Evolutionary conservation across 768 basidiomycete genomes (phyloP).

Genomic region (Lactarius tabidus): DNA sequence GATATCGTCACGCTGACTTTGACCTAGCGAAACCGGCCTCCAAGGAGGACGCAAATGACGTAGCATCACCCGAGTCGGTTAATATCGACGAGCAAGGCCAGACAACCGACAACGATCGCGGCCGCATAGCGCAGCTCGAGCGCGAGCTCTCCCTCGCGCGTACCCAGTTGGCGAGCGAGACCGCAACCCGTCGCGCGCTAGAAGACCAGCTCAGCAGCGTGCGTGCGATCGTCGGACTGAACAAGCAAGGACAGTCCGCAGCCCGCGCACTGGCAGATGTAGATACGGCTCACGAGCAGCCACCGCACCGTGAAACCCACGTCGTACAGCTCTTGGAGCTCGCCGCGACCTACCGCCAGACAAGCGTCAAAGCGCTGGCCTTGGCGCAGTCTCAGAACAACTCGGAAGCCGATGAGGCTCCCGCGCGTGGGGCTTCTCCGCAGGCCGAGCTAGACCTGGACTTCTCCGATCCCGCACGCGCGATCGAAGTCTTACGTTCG

Average conservation of each 20-base stretch:
- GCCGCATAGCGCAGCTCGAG: slow-evolving; percentile 54
- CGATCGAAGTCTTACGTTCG: slow-evolving; percentile 61
- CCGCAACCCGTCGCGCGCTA: slow-evolving; percentile 51
- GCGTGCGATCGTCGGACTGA: slow-evolving; percentile 48
- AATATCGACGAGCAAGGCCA: too few species aligned
- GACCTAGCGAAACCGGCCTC: too few species aligned
- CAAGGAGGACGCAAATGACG: too few species aligned
- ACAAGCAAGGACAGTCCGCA: slow-evolving; percentile 50
- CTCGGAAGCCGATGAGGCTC: slow-evolving; percentile 23
- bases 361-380: slow-evolving; percentile 66
- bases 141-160: slow-evolving; percentile 58
- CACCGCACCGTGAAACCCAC: slow-evolving; percentile 53
- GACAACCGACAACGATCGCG: slow-evolving; percentile 53
- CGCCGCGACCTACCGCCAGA: slow-evolving; percentile 70
- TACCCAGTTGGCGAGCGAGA: slow-evolving; percentile 59
- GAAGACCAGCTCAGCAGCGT: slow-evolving; percentile 61
- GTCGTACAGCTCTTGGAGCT: slow-evolving; percentile 79
- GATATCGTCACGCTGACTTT: too few species aligned
- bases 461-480: slow-evolving; percentile 62
- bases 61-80: too few species aligned
- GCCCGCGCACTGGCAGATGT: slow-evolving; percentile 41
- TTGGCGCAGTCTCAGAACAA: slow-evolving; percentile 53
- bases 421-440: slow-evolving; percentile 51
- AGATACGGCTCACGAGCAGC: slow-evolving; percentile 52
- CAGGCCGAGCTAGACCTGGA: slow-evolving; percentile 56